Conservation (phyloP, 2,329 filamentous ascomycete genomes). For the Cladosporium phlei region DNA sequence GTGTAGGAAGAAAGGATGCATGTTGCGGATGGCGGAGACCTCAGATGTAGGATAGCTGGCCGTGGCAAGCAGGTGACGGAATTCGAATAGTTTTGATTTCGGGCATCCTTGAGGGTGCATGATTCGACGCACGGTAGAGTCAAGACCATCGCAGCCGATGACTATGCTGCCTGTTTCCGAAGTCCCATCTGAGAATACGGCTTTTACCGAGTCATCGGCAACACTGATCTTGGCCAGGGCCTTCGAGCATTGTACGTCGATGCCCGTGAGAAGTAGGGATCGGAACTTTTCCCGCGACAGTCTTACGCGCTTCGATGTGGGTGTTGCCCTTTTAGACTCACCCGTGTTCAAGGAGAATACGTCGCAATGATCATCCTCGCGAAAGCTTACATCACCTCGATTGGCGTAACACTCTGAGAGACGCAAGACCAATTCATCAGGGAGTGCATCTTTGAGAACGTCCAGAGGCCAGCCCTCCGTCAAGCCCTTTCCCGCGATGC, state of each 20-base stretch:
- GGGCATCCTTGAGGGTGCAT: constrained; percentile 7
- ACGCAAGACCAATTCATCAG: constrained; percentile 41
- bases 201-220: neutral
- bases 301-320: constrained; percentile 17
- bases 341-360: constrained; percentile 52
- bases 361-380: constrained; percentile 47
- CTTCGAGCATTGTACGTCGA: constrained; percentile 18
- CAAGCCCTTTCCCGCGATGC: constrained; percentile 49
- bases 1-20: constrained; percentile 54
- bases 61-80: constrained; percentile 42
- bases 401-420: constrained; percentile 53
- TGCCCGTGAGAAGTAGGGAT: constrained; percentile 5
- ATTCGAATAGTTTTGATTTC: constrained; percentile 41
- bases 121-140: constrained; percentile 5
- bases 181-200: constrained; percentile 3
- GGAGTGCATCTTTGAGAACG: constrained; percentile 49
- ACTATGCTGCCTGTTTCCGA: constrained; percentile 78
- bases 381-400: constrained; percentile 44
- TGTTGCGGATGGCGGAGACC: constrained; percentile 39
- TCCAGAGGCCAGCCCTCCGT: constrained; percentile 60
- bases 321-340: constrained; percentile 26
- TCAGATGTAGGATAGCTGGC: constrained; percentile 39
- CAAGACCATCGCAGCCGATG: constrained; percentile 55
- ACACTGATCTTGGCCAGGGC: constrained; percentile 1
- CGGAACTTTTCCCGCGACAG: constrained; percentile 17